Base-by-base conservation (phyloP, 768 basidiomycete genomes). In the Termitomyces sp. region DNA sequence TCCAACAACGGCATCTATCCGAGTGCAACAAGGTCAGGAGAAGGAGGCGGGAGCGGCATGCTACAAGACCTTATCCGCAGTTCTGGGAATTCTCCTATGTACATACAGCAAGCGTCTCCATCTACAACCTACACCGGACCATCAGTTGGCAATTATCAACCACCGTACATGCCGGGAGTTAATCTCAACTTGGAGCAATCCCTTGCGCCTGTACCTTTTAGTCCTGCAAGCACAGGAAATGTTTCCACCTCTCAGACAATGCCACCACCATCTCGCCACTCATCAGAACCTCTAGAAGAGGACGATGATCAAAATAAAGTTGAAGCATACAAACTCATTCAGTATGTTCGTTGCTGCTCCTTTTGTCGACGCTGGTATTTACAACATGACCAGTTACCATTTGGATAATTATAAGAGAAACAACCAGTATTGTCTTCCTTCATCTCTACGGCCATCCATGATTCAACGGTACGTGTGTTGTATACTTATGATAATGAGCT, bases 341-440 rank as follows among this genome's bases (percentile, higher is more conserved):
- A 84, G 91, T 91, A 66, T 14, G 84, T 72, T 46, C n/a, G 4
- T 28, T 9, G 50, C 13, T 59, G 58, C 43, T 53, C 51, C 46
- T 58, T 57, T 46, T 3, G 5, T 36, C 23, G 23, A 14, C 6
- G 18, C 2, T 28, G 23, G 23, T 12, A 28, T 30, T 40, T 46
- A 63, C 20, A 63, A 48, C 9, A 47, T 47, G 4, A 47, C 30
- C 53, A 93, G 92, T 60, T 95, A 96, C 71, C 95, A 98, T 68
- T 78, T 98, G 51, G 90, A 94, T 65, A 96, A 96, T 66, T 94
- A 86, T 70, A 88, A 86, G 68, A 79, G 89, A 61, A 95, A 95
- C 66, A 87, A 86, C 44, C 81, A 83, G 12, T 98, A 98, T 69
- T 91, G 89, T 67, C 77, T 98, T 6, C 95, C 95, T 0, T 84